Evolutionary conservation across 2,329 filamentous ascomycete genomes (phyloP), one percentile per base, ranked within the genome.

Genomic region (Claviceps sp.): DNA sequence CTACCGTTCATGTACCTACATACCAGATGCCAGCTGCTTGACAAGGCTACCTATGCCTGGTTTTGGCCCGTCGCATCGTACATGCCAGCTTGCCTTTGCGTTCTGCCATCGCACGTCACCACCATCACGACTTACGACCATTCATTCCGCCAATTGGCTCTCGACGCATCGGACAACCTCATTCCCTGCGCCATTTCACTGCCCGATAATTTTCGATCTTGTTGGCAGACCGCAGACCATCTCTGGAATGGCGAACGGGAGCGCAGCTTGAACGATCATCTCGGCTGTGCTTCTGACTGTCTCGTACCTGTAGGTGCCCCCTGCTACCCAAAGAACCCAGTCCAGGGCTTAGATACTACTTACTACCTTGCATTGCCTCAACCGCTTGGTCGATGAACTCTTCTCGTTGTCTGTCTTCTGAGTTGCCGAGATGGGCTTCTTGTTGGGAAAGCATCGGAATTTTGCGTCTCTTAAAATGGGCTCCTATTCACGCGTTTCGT

Each of bases 181-280:
- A 46, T 9, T 45, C 43, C 11, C 36, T 47, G 34, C 48, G 24
- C 45, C 43, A 37, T 37, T 18, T 37, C 37, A 9, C 48, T 43
- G 30, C 20, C 20, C 37, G 36, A 52, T 8, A 34, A 48, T 26
- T 20, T 8, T 11, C 30, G 14, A 24, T 42, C 22, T 30, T 49
- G 49, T 20, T 34, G 13, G 46, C 41, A 52, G 34, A 34, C 24
- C 16, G 46, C 41, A 52, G 34, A 34, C 24, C 16, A 20, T 18
- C 36, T 45, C 41, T 57, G 50, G 43, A 52, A 60, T 59, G 56
- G 58, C 57, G 49, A 50, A 52, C 43, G 49, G 56, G 53, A 53
- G 20, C 40, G 50, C 50, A 47, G 46, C 55, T 50, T 61, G 47
- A 56, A 20, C 16, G 49, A 55, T 55, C 41, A 47, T 51, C 53